Base-by-base conservation (phyloP, 2,329 filamentous ascomycete species). In the Mariannaea sp. region DNA sequence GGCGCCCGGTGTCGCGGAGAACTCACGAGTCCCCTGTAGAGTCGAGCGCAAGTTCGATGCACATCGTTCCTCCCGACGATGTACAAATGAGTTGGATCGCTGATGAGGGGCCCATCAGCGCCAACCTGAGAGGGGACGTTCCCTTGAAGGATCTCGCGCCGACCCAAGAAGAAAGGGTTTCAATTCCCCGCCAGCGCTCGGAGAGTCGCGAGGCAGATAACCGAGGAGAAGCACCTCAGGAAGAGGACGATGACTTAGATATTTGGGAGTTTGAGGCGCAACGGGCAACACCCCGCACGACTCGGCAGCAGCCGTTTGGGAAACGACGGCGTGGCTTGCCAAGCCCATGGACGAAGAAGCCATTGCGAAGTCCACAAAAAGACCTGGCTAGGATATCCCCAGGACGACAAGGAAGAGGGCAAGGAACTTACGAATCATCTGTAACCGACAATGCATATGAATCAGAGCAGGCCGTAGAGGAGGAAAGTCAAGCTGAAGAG, bases 181-280 rank as follows among this genome's bases (percentile, higher is more conserved):
- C 60, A 5, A 16, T 45, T 4, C 35, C 55, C 13, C 49, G 51
- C 12, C 48, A 39, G 2, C 61, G 58, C 29, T 16, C 55, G 4
- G 58, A 49, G 12, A 33, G 22, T 14, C 26, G 32, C 10, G 26
- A 35, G 9, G 22, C 9, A 22, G 22, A 68, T 32, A 58, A 52
- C 12, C 26, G 44, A 5, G 57, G 24, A 0, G 60, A 62, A 8
- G 47, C 41, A 22, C 32, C 58, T 4, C 57, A 64, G 36, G 36
- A 39, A 19, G 19, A 39, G 36, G 36, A 60, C 16, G 77, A 78
- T n/a, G 75, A 76, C 3, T 78, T 77, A 9, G 72, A 85, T 57
- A 74, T 85, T 9, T 85, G 82, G 81, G 81, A 80, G 26, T 63
- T 83, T 19, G 82, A 85, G 63, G 82, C 81, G 9, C 73, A 77